phyloP scores from a whole-genome alignment of 257 asterid genomes.

The Leonotis leonurus region DNA sequence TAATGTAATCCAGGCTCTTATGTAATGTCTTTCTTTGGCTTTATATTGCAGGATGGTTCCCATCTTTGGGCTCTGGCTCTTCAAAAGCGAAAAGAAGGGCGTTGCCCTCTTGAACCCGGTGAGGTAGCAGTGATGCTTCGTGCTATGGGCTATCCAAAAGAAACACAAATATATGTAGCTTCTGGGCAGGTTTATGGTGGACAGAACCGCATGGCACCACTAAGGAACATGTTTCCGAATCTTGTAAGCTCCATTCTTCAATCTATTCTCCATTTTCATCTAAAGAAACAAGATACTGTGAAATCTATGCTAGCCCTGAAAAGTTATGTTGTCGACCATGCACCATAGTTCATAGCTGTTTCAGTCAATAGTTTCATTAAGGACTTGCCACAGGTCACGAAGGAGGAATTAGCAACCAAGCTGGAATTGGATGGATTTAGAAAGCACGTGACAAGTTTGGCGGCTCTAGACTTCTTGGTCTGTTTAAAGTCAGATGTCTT shows the following conservation, averaged over 20 bases:
- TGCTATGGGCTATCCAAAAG: slow-evolving; percentile 98
- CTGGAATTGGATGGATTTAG: slow-evolving; percentile 73
- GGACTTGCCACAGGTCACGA: slow-evolving; percentile 60
- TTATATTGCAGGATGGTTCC: slow-evolving; percentile 75
- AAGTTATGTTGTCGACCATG: not conserved
- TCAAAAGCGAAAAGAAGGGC: slow-evolving; percentile 98
- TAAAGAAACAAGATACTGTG: not conserved
- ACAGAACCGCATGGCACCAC: slow-evolving; percentile 98
- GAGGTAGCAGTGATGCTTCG: slow-evolving; percentile 99
- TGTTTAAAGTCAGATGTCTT: slow-evolving; percentile 93
- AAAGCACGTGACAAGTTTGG: slow-evolving; percentile 95
- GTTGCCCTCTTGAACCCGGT: slow-evolving; percentile 98
- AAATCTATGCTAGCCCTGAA: not conserved
- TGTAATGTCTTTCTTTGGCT: slow-evolving; percentile 17
- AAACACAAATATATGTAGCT: slow-evolving; percentile 96
- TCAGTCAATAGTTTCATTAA: not conserved
- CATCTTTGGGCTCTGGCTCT: slow-evolving; percentile 97
- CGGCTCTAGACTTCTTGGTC: slow-evolving; percentile 97
- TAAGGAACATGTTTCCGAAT: slow-evolving; percentile 97
- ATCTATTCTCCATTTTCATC: not conserved
- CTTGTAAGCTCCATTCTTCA: slow-evolving; percentile 46
- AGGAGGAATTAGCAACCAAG: slow-evolving; percentile 84
- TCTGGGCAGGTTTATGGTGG: slow-evolving; percentile 99
- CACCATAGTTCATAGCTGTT: not conserved
- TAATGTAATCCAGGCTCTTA: not conserved